Evolutionary conservation across 2,329 filamentous ascomycete species (phyloP).

Genomic region (Neonectria ditissima): DNA sequence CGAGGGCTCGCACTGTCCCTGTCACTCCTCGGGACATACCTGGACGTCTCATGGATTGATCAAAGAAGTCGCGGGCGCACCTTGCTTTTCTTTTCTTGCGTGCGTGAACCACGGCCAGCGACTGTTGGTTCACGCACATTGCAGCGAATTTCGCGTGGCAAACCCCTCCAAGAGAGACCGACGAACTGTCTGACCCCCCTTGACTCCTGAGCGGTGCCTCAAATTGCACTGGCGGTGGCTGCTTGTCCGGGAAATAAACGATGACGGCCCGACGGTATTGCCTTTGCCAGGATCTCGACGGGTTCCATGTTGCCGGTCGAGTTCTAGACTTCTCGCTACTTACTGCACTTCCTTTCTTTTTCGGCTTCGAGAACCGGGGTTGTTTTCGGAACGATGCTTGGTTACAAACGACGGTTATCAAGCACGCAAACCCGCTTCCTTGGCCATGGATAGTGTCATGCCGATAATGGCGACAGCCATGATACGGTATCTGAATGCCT

Average conservation of each 20-base stretch:
- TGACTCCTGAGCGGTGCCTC: conserved; percentile 4
- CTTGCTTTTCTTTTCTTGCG: conserved; percentile 3
- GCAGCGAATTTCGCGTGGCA: conserved; percentile 2
- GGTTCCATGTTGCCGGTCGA: background rate
- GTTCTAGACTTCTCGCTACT: conserved; percentile 5
- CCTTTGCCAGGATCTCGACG: background rate
- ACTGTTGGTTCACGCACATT: conserved; percentile 4
- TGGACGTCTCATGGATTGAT: background rate
- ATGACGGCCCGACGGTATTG: background rate
- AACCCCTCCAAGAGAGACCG: background rate
- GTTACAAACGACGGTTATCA: background rate
- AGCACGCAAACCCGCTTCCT: background rate
- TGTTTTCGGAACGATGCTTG: background rate
- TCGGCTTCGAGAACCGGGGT: conserved; percentile 10
- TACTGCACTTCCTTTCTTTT: background rate
- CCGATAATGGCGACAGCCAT: background rate
- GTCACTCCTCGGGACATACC: background rate
- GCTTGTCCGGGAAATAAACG: conserved; percentile 7
- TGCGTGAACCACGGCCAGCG: background rate
- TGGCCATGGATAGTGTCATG: background rate
- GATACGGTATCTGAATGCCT: background rate
- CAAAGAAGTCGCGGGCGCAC: background rate
- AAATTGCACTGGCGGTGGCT: conserved; percentile 12
- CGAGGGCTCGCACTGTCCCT: background rate
- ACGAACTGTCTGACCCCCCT: background rate